A percentile compares a stretch with the other conserved stretches of the same genome.
phyloP scores from a whole-genome alignment of 2,329 filamentous ascomycete genomes.

The Fusarium sororula region DNA sequence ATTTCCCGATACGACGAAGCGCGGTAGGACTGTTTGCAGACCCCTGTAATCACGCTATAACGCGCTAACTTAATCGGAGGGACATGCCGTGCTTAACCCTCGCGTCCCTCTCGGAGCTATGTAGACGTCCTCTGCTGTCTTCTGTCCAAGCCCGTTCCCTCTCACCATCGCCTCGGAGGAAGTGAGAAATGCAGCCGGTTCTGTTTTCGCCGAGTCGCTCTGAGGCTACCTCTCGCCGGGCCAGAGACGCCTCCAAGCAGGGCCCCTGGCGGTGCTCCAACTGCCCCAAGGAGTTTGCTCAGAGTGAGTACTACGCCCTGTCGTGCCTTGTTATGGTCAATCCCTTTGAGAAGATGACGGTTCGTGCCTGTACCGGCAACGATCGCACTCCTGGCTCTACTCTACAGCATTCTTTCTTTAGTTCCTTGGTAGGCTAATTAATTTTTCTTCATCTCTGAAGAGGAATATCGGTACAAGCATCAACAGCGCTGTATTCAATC shows the following conservation, averaged over 20 bases:
- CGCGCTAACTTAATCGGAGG: background rate
- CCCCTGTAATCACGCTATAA: background rate
- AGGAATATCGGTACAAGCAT: background rate
- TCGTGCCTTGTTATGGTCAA: background rate
- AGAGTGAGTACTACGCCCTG: background rate
- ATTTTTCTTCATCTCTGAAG: background rate
- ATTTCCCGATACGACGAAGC: background rate
- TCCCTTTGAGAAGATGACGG: background rate
- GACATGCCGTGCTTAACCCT: background rate
- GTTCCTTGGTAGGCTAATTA: background rate
- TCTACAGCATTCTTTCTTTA: too few species aligned
- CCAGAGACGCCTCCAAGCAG: background rate
- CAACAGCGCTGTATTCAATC: background rate
- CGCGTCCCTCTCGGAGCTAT: background rate
- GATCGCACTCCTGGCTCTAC: background rate
- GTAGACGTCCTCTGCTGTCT: background rate
- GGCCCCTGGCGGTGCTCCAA: background rate
- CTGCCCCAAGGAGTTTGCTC: background rate
- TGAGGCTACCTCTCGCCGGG: background rate
- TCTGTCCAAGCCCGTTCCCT: background rate
- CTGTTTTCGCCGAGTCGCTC: background rate
- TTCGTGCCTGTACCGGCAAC: background rate
- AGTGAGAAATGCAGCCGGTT: background rate
- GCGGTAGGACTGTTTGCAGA: background rate
- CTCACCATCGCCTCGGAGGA: background rate